These are phyloP conservation scores for Schizosaccharomyces lindneri DNA, from an alignment of 805 yeast species.

Conservation along the genomic window DNA sequence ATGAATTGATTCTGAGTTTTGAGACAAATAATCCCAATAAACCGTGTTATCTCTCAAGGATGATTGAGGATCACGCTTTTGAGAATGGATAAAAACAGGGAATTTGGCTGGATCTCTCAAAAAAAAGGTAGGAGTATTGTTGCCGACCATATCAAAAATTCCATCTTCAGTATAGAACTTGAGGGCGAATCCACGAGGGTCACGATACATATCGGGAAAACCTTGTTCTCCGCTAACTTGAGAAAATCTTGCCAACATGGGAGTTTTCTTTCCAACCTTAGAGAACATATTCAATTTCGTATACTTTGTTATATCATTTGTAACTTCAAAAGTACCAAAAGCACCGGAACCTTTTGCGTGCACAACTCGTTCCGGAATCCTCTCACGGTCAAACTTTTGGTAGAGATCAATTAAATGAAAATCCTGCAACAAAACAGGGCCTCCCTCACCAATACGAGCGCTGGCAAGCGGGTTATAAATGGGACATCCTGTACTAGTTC, in stretches of 20 bases:
- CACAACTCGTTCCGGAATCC: slow-evolving; percentile 80
- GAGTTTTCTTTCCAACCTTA: slow-evolving; percentile 48
- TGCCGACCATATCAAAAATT: slow-evolving; percentile 61
- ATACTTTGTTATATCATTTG: slow-evolving; percentile 58
- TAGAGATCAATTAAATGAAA: slow-evolving; percentile 29
- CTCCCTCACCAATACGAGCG: slow-evolving; percentile 28
- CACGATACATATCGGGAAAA: slow-evolving; percentile 61
- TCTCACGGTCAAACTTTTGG: slow-evolving; percentile 58
- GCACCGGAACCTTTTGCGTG: slow-evolving; percentile 86
- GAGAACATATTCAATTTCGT: slow-evolving; percentile 44
- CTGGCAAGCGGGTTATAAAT: slow-evolving; percentile 30
- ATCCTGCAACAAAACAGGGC: slow-evolving; percentile 36
- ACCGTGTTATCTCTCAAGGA: slow-evolving; percentile 43
- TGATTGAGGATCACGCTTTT: slow-evolving; percentile 61
- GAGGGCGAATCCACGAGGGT: slow-evolving; percentile 65
- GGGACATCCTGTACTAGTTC: slow-evolving; percentile 33
- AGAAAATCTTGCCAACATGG: slow-evolving; percentile 38
- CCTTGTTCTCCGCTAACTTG: slow-evolving; percentile 75
- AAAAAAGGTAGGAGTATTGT: slow-evolving; percentile 69
- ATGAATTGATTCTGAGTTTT: slow-evolving; percentile 50
- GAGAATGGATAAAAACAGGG: slow-evolving; percentile 74
- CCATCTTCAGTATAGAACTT: slow-evolving; percentile 69
- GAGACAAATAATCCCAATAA: slow-evolving; percentile 64
- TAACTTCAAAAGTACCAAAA: slow-evolving; percentile 62
- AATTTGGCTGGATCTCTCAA: slow-evolving; percentile 66